Base-by-base conservation (phyloP, 371 early-diverging fungal genomes). In the Saksenaea vasiformis region DNA sequence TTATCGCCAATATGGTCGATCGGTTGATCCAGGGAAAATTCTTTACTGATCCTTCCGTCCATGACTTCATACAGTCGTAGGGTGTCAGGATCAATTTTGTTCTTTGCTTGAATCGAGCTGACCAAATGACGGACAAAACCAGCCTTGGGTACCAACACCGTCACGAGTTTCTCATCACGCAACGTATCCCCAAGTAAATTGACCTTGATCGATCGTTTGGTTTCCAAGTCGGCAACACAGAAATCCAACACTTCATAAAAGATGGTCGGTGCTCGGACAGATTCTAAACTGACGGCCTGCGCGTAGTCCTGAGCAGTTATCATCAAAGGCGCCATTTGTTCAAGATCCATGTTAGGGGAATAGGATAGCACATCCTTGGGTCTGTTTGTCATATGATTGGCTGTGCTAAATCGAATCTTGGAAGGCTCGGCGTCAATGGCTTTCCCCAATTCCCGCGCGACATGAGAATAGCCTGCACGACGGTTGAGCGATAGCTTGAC, bases 181-280 rank as follows among this genome's bases (percentile, higher is more conserved):
- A 72, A 34, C n/a, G 64, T 60, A 10, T 77, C 71, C 19, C 84
- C 83, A 2, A 87, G 72, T 70, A 78, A 79, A 8, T 66, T 75
- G 14, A 89, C 77, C 43, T 82, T 75, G 10, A 89, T 36, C 22
- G 55, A 56, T 31, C 85, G 82, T 69, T 93, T 92, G 54, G 72
- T 83, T 62, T 95, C 94, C 24, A 93, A 73, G 70, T 96, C 93
- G 9, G 76, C 71, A 27, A 94, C 78, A 34, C 83, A 79, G 17
- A 93, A 76, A 27, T 92, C 90, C 58, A 94, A 65, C 26, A 91
- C 76, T 62, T 96, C 95, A 70, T 94, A 96, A 65, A 78, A 88
- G 11, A 94, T 67, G 34, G 78, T 64, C 0, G 66, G 66, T 24
- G 60, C 60, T 31, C 66, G 54, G 3, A 70, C 28, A 0, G 63